Base-by-base conservation (phyloP, 2,329 filamentous ascomycete species). In the Arthrobotrys sphaeroides region DNA sequence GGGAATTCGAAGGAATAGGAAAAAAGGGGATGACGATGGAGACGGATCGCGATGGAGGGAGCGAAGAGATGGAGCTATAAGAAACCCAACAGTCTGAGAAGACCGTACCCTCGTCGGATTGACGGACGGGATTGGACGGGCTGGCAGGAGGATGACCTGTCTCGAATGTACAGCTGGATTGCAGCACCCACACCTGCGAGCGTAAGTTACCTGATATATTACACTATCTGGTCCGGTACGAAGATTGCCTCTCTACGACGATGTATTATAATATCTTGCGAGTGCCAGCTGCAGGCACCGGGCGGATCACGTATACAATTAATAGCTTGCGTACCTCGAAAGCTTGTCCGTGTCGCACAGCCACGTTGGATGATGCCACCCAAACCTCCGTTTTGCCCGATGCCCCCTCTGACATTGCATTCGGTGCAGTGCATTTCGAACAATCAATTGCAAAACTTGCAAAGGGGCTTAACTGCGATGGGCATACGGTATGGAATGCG, bases 261-360 rank as follows among this genome's bases (percentile, higher is more conserved):
- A n/a, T n/a, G n/a, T n/a, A n/a, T n/a, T n/a, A n/a, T n/a, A n/a
- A n/a, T n/a, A n/a, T 31, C 12, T 12, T 24, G 3, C 5, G 45
- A 2, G 12, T 20, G n/a, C 20, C 26, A 16, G 24, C 18, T 38
- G 51, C 55, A 70, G 66, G 66, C 66, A 70, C 66, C 66, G 36
- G 55, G 47, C 28, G 20, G 66, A 70, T 70, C 66, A 70, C 57
- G 66, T 55, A 62, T 33, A 53, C 57, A 45, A 13, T 24, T 40
- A 49, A 42, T 49, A 43, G 43, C 36, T 62, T 55, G 66, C 66
- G 66, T 70, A 70, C 36, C 66, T 62, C 57, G 33, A 62, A 70
- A 70, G 66, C 66, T 62, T 70, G 55, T 70, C 57, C 62, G 18
- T 42, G 66, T 70, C 66, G 66, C 66, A 70, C 66, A 70, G 66